Percentiles rank a stretch among this genome's conserved stretches.
Conservation (phyloP, 2,329 filamentous ascomycete genomes). For the Fusarium sp. region DNA sequence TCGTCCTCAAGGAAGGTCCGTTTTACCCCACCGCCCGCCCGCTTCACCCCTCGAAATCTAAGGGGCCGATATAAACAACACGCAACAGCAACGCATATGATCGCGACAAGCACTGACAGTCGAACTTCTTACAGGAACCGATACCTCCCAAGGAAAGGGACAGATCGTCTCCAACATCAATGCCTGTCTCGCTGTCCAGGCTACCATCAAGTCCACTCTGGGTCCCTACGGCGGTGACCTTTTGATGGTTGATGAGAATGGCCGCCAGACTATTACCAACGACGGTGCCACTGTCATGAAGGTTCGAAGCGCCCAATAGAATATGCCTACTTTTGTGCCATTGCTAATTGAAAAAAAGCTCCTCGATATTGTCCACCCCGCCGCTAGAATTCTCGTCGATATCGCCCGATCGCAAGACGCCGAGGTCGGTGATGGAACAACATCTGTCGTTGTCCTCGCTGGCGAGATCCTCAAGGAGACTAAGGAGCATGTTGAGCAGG, state of each 20-base stretch:
- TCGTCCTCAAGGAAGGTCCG: slow-evolving; percentile 96
- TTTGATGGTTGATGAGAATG: slow-evolving; percentile 95
- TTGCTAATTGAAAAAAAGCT: slow-evolving; percentile 65
- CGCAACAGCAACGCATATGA: slow-evolving; percentile 1
- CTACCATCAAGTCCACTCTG: slow-evolving; percentile 93
- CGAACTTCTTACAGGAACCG: slow-evolving; percentile 75
- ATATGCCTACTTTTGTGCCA: neutral
- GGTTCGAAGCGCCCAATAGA: slow-evolving; percentile 59
- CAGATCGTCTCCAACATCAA: slow-evolving; percentile 99
- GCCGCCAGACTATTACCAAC: slow-evolving; percentile 97
- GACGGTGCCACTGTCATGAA: slow-evolving; percentile 99
- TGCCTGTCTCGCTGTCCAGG: slow-evolving; percentile 94
- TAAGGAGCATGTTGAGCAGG: slow-evolving; percentile 95
- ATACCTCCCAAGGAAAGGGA: slow-evolving; percentile 95
- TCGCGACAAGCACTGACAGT: slow-evolving; percentile 36
- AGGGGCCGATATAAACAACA: slow-evolving; percentile 25
- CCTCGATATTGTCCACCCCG: slow-evolving; percentile 97
- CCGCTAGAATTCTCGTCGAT: slow-evolving; percentile 95
- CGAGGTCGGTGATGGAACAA: slow-evolving; percentile 98
- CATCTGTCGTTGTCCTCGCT: slow-evolving; percentile 96
- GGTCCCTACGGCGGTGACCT: slow-evolving; percentile 97
- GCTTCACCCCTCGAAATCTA: slow-evolving; percentile 40
- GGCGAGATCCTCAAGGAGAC: slow-evolving; percentile 98
- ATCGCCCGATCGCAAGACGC: slow-evolving; percentile 99
- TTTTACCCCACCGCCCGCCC: slow-evolving; percentile 57